These are phyloP conservation scores for Fragaria vesca DNA, from an alignment of 306 rosid genomes.

Conservation along the genomic window DNA sequence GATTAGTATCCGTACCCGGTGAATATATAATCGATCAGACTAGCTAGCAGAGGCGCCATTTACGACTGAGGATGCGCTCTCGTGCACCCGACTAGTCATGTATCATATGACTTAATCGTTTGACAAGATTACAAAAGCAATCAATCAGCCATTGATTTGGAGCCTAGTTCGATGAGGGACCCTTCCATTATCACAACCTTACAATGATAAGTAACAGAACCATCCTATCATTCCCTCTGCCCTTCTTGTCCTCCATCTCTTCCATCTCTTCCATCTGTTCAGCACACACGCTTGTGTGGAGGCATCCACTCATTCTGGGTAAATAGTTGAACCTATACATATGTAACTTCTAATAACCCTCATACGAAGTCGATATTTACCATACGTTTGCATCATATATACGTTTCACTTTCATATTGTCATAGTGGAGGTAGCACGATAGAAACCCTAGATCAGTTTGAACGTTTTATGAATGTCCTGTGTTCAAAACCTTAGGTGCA, in stretches of 20 bases:
- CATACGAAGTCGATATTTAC: background rate
- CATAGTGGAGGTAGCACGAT: background rate
- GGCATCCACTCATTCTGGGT: background rate
- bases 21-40: background rate
- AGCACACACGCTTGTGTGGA: slow-evolving; percentile 54
- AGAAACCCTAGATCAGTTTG: background rate
- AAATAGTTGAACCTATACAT: background rate
- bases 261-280: slow-evolving; percentile 25
- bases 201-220: slow-evolving; percentile 31
- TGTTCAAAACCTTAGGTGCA: background rate
- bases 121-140: background rate
- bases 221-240: slow-evolving; percentile 38
- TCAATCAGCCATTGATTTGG: background rate
- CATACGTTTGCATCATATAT: background rate
- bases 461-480: background rate
- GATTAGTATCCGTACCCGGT: background rate
- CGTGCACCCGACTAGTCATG: slow-evolving; percentile 13
- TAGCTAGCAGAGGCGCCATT: background rate
- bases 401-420: background rate
- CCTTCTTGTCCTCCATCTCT: slow-evolving; percentile 16
- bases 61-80: background rate
- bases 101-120: slow-evolving; percentile 9
- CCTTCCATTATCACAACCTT: slow-evolving; percentile 23
- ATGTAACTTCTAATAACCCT: background rate
- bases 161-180: slow-evolving; percentile 11